Conservation (phyloP, 805 yeast genomes). For the Metschnikowia rubicola region DNA sequence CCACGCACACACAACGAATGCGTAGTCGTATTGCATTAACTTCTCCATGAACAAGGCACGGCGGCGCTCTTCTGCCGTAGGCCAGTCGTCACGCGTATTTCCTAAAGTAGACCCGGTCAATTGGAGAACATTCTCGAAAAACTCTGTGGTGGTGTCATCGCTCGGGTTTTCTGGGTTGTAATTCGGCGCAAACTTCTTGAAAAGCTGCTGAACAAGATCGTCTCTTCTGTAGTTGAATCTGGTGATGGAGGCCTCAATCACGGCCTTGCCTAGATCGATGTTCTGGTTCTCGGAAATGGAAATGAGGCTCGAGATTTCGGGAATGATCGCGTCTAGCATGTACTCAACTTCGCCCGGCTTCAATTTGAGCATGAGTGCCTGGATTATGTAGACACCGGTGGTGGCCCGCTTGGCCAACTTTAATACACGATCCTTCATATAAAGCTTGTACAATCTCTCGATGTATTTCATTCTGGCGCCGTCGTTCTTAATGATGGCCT, state of each 20-base stretch:
- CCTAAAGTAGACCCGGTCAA: conserved; percentile 72
- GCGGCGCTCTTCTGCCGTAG: conserved; percentile 85
- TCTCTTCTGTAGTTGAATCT: conserved; percentile 58
- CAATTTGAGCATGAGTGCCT: conserved; percentile 61
- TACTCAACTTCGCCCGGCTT: conserved; percentile 60
- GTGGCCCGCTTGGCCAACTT: conserved; percentile 77
- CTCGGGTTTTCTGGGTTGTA: conserved; percentile 24
- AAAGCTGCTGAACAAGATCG: conserved; percentile 50
- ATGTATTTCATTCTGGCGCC: conserved; percentile 61
- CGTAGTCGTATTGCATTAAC: conserved; percentile 63
- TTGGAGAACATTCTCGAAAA: conserved; percentile 66
- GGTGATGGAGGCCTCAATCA: conserved; percentile 62
- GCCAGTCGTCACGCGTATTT: conserved; percentile 85
- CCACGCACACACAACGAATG: conserved; percentile 55
- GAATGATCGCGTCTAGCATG: conserved; percentile 62
- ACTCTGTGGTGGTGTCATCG: conserved; percentile 40
- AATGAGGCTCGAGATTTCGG: conserved; percentile 58
- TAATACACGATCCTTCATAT: conserved; percentile 70
- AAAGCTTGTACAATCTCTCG: conserved; percentile 63
- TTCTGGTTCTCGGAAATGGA: conserved; percentile 52
- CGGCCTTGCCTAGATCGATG: conserved; percentile 62
- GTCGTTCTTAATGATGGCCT: conserved; percentile 62
- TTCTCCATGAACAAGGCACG: conserved; percentile 71
- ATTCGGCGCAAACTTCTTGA: conserved; percentile 41
- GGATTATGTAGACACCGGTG: conserved; percentile 80